Conservation (phyloP, 1,284 basidiomycete genomes). For the Gymnopus androsaceus region DNA sequence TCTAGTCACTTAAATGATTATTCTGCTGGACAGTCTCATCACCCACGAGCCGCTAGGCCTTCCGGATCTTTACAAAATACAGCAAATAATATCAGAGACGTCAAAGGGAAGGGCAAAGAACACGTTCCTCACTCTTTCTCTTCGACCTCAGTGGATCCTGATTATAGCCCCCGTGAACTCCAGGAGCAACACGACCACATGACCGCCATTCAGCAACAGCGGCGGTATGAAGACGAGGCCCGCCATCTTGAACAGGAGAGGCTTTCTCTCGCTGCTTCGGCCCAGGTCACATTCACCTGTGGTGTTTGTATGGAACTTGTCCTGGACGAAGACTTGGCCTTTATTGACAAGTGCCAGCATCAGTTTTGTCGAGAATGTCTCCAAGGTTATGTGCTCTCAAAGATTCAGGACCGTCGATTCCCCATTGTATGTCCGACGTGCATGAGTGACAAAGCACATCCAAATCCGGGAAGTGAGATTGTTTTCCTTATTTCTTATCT, state of each 20-base stretch:
- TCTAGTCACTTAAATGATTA: too few species aligned
- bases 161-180: too few species aligned
- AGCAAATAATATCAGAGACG: too few species aligned
- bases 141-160: too few species aligned
- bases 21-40: too few species aligned
- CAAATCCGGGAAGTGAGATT: conserved; percentile 15
- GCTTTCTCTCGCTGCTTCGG: conserved; percentile 31
- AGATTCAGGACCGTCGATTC: conserved; percentile 54
- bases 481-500: background rate
- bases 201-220: conserved; percentile 41
- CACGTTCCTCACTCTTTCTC: too few species aligned
- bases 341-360: conserved; percentile 51
- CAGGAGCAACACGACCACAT: conserved; percentile 2
- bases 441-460: conserved; percentile 22
- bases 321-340: conserved; percentile 47
- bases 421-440: conserved; percentile 67
- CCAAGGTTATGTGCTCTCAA: conserved; percentile 42
- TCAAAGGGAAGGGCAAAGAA: too few species aligned
- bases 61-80: too few species aligned
- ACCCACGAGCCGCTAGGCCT: too few species aligned
- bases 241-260: conserved; percentile 35
- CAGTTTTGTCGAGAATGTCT: conserved; percentile 58
- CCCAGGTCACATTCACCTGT: conserved; percentile 49
- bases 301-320: conserved; percentile 57
- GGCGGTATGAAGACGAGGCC: conserved; percentile 49